These are phyloP conservation scores for Bruguiera sexangula DNA, from an alignment of 345 rosid genomes.

Conservation along the genomic window DNA sequence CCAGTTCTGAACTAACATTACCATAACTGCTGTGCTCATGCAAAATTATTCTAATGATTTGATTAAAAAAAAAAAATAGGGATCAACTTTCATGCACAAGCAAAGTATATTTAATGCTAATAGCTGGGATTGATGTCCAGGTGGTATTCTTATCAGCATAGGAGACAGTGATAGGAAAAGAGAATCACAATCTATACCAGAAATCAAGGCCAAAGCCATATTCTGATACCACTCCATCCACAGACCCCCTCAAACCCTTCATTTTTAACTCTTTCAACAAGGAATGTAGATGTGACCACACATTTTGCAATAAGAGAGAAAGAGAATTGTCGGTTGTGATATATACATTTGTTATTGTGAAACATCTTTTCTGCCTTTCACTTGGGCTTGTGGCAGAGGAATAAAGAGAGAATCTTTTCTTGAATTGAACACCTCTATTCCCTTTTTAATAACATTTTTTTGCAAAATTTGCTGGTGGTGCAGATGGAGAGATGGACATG, in stretches of 20 bases:
- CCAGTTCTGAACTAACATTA: conserved; percentile 1
- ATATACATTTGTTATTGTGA: neutral
- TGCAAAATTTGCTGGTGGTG: conserved; percentile 13
- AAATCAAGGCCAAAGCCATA: conserved; percentile 25
- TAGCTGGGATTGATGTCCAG: conserved; percentile 28
- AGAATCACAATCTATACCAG: conserved; percentile 24
- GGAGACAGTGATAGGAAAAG: conserved; percentile 31
- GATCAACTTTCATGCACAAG: neutral
- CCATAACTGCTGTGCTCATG: conserved; percentile 6
- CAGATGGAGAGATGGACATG: conserved; percentile 20
- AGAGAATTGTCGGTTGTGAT: neutral
- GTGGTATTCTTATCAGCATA: conserved; percentile 46
- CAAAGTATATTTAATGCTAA: neutral
- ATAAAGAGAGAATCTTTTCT: conserved; percentile 42
- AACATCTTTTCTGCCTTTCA: conserved; percentile 13
- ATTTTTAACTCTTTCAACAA: conserved; percentile 24
- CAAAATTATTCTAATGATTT: neutral
- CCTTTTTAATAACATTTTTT: conserved; percentile 19
- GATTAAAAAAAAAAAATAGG: neutral
- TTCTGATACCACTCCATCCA: conserved; percentile 46
- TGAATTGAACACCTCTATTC: conserved; percentile 26
- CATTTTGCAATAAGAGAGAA: conserved; percentile 14
- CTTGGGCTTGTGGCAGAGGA: conserved; percentile 31
- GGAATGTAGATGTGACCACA: conserved; percentile 42
- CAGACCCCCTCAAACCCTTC: conserved; percentile 20